Evolutionary conservation across 129 eudicot species (phyloP).

Genomic region (Flaveria trinervia): DNA sequence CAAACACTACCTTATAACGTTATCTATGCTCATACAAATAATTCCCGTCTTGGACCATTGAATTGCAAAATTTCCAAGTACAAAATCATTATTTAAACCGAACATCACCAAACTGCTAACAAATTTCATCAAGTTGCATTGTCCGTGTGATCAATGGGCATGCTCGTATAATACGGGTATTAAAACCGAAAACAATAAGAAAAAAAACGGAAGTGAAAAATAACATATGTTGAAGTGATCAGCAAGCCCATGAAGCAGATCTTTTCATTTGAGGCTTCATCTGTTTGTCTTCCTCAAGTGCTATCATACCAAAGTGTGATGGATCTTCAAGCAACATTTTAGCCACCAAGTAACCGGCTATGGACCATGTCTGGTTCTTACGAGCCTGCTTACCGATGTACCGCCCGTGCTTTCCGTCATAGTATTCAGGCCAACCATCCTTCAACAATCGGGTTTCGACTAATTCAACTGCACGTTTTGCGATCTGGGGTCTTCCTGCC

Average conservation of each 20-base stretch:
- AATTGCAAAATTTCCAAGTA: background rate
- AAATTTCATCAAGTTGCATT: slow-evolving; percentile 34
- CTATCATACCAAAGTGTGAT: slow-evolving; percentile 89
- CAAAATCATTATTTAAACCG: slow-evolving; percentile 24
- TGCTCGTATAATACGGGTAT: slow-evolving; percentile 18
- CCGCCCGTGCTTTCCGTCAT: slow-evolving; percentile 82
- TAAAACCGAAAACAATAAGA: background rate
- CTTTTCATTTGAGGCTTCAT: slow-evolving; percentile 81
- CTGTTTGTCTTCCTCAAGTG: slow-evolving; percentile 90
- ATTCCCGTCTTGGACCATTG: background rate
- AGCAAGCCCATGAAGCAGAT: slow-evolving; percentile 83
- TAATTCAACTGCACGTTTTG: slow-evolving; percentile 74
- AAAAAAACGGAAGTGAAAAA: slow-evolving; percentile 6
- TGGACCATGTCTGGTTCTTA: slow-evolving; percentile 89
- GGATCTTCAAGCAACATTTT: slow-evolving; percentile 97
- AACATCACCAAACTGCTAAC: slow-evolving; percentile 21
- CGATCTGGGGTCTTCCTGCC: slow-evolving; percentile 86
- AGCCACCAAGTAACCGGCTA: slow-evolving; percentile 91
- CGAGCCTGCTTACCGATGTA: slow-evolving; percentile 87
- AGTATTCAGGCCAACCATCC: slow-evolving; percentile 91
- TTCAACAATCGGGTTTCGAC: slow-evolving; percentile 67
- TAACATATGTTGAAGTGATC: slow-evolving; percentile 32
- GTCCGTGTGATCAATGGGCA: background rate
- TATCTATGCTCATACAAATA: background rate
- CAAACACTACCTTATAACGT: background rate